Percentiles rank a stretch among this genome's conserved stretches.
phyloP scores from a whole-genome alignment of 2,329 filamentous ascomycete species.

The Aspergillus fumigatus region DNA sequence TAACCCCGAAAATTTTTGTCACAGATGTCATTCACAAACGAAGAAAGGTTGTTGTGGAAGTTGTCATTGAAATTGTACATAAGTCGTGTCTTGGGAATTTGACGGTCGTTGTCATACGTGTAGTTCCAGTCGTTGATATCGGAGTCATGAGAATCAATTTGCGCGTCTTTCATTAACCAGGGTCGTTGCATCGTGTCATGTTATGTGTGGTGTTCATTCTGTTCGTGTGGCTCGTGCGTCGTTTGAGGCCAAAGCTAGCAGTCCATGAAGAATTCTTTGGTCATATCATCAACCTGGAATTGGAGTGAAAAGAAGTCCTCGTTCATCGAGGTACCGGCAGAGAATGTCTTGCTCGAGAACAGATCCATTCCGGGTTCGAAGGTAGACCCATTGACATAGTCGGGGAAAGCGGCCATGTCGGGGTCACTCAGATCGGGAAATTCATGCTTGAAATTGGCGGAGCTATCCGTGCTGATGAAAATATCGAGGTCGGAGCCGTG shows the following conservation, averaged over 20 bases:
- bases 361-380: constrained; percentile 32
- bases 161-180: constrained; percentile 13
- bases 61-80: constrained; percentile 19
- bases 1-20: constrained; percentile 12
- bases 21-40: constrained; percentile 8
- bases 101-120: constrained; percentile 14
- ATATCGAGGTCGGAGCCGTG: constrained; percentile 37
- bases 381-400: constrained; percentile 29
- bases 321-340: constrained; percentile 20
- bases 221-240: neutral
- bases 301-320: constrained; percentile 36
- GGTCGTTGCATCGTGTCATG: constrained; percentile 17
- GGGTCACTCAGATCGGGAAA: constrained; percentile 26
- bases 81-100: constrained; percentile 15
- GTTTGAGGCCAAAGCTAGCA: constrained; percentile 5
- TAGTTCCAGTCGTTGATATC: constrained; percentile 17
- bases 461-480: constrained; percentile 35
- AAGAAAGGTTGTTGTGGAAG: constrained; percentile 7
- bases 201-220: constrained; percentile 1
- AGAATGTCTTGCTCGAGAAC: constrained; percentile 30
- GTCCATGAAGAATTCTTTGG: constrained; percentile 21
- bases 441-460: constrained; percentile 26
- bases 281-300: constrained; percentile 30
- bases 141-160: constrained; percentile 16
- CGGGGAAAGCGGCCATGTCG: constrained; percentile 30